Conservation (phyloP, 768 basidiomycete species). For the Lactifluus piperatus region DNA sequence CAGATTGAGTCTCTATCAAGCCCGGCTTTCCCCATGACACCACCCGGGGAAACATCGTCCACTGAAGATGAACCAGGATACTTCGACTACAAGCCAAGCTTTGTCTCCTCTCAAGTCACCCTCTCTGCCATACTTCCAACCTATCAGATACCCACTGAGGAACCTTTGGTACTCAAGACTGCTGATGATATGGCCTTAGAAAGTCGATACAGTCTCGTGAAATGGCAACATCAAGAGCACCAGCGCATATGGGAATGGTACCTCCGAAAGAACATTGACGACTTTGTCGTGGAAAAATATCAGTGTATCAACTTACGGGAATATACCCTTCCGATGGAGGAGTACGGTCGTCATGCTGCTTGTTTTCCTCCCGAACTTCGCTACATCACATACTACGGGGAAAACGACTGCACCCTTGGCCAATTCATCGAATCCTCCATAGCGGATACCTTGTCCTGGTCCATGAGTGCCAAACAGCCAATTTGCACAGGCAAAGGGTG, state of each 20-base stretch:
- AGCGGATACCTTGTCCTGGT: constrained; percentile 55
- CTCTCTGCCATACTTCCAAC: constrained; percentile 19
- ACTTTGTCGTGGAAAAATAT: constrained; percentile 87
- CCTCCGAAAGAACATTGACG: constrained; percentile 72
- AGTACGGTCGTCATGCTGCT: constrained; percentile 56
- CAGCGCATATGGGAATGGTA: constrained; percentile 96
- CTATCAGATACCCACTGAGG: constrained; percentile 30
- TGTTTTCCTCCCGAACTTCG: constrained; percentile 69
- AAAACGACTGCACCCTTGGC: constrained; percentile 87
- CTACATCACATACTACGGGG: constrained; percentile 83
- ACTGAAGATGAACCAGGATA: constrained; percentile 28
- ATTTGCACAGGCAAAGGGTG: constrained; percentile 81
- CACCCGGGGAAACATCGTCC: constrained; percentile 25
- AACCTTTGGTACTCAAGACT: constrained; percentile 46
- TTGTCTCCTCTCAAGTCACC: constrained; percentile 25
- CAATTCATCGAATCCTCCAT: constrained; percentile 85
- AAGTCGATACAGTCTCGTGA: constrained; percentile 58
- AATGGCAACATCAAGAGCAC: constrained; percentile 80
- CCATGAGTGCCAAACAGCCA: constrained; percentile 57
- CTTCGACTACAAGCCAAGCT: constrained; percentile 33
- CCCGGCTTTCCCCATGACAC: constrained; percentile 32
- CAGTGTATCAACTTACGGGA: constrained; percentile 80
- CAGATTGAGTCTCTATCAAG: constrained; percentile 50
- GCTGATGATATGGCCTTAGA: constrained; percentile 64
- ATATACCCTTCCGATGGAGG: constrained; percentile 67